Evolutionary conservation across 2,329 filamentous ascomycete species (phyloP).

Genomic region (Aspergillus pseudoglaucus): DNA sequence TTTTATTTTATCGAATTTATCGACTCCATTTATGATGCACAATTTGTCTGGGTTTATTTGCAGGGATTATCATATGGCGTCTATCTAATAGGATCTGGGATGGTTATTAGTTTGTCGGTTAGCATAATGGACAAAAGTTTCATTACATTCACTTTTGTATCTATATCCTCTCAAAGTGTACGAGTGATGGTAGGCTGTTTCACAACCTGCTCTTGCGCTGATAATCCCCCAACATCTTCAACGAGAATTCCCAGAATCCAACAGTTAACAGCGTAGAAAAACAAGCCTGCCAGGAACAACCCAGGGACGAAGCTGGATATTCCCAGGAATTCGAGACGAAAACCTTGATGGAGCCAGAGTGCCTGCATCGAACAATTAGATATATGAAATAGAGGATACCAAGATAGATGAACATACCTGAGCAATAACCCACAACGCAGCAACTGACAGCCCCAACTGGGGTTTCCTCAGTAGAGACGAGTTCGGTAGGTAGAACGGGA

Average conservation of each 20-base stretch:
- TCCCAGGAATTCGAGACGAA: conserved; percentile 71
- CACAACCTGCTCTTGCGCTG: background rate
- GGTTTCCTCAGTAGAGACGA: conserved; percentile 64
- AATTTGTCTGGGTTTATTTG: background rate
- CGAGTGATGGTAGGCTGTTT: background rate
- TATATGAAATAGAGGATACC: background rate
- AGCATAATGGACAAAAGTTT: background rate
- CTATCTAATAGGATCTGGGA: too few species aligned
- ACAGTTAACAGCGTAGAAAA: conserved; percentile 79
- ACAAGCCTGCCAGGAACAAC: conserved; percentile 66
- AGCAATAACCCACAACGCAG: conserved; percentile 65
- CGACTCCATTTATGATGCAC: background rate
- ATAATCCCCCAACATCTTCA: conserved; percentile 47
- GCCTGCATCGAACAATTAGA: conserved; percentile 42
- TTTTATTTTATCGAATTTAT: background rate
- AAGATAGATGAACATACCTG: conserved; percentile 46
- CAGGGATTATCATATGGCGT: too few species aligned
- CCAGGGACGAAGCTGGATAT: conserved; percentile 78
- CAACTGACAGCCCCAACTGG: conserved; percentile 56
- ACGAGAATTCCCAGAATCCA: conserved; percentile 82
- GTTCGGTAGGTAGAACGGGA: conserved; percentile 80
- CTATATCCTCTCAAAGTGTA: background rate
- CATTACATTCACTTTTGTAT: background rate
- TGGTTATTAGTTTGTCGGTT: background rate
- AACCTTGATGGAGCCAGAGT: conserved; percentile 70